Percentiles rank a stretch among this genome's conserved stretches.
These are phyloP conservation scores for Colletotrichum sp. DNA, from an alignment of 2,329 filamentous ascomycete species.

Conservation along the genomic window DNA sequence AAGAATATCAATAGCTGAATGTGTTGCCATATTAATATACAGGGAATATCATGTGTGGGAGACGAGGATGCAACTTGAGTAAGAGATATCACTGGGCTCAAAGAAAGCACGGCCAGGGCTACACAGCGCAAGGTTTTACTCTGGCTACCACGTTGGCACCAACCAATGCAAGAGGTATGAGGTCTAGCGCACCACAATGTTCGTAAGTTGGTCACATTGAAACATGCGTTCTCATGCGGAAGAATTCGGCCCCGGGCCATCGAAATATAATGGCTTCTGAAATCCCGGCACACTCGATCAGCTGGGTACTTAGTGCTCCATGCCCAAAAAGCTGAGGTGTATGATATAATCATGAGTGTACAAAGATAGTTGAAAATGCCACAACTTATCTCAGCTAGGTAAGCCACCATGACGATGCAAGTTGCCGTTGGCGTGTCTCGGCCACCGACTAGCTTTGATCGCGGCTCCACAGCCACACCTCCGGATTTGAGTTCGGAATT, in stretches of 20 bases:
- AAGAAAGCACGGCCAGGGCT: too few relatives aligned
- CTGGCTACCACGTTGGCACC: neutral
- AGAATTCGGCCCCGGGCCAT: neutral
- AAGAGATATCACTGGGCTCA: neutral
- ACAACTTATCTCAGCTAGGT: neutral
- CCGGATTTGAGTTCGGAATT: neutral
- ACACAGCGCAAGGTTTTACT: neutral
- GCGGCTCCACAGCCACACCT: neutral
- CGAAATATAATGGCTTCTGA: neutral
- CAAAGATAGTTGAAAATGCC: too few relatives aligned
- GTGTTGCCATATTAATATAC: neutral
- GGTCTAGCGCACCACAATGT: accelerated
- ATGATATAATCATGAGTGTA: too few relatives aligned
- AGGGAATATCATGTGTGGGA: neutral
- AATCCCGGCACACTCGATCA: neutral
- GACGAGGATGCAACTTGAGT: neutral
- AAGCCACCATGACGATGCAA: neutral
- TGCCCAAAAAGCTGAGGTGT: accelerated
- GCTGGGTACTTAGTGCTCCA: accelerated
- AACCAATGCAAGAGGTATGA: accelerated
- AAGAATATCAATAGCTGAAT: neutral
- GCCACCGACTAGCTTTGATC: neutral
- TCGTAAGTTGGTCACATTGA: neutral
- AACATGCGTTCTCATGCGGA: neutral
- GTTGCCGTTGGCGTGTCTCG: neutral